Conservation (phyloP, 805 yeast genomes). For the Starmerella stigmatis region DNA sequence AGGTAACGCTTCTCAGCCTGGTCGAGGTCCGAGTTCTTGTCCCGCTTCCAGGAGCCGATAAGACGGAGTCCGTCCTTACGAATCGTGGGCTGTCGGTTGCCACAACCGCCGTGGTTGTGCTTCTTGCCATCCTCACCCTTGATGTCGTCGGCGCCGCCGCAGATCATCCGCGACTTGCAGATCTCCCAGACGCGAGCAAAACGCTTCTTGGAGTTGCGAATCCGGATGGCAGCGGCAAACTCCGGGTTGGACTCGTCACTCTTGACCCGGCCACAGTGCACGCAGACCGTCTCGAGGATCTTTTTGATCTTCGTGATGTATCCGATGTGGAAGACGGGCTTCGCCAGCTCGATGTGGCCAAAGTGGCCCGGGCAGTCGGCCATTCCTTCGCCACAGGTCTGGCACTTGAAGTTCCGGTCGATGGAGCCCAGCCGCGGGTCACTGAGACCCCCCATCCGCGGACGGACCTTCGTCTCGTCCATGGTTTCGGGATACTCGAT, state of each 20-base stretch:
- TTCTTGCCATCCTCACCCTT: slow-evolving; percentile 47
- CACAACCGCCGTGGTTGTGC: slow-evolving; percentile 83
- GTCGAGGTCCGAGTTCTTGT: slow-evolving; percentile 69
- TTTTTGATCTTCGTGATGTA: slow-evolving; percentile 88
- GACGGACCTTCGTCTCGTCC: slow-evolving; percentile 92
- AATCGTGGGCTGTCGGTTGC: slow-evolving; percentile 88
- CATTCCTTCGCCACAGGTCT: slow-evolving; percentile 99
- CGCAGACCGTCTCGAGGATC: slow-evolving; percentile 91
- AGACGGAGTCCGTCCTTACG: slow-evolving; percentile 92
- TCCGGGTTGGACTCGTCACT: slow-evolving; percentile 72
- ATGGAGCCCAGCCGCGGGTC: slow-evolving; percentile 96
- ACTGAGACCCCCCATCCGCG: slow-evolving; percentile 92
- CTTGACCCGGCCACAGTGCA: slow-evolving; percentile 94
- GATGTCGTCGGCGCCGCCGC: slow-evolving; percentile 62
- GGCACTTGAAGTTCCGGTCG: slow-evolving; percentile 95
- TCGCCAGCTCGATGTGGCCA: slow-evolving; percentile 96
- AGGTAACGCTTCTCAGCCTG: slow-evolving; percentile 87
- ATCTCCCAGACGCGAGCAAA: slow-evolving; percentile 94
- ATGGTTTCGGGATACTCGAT: slow-evolving; percentile 98
- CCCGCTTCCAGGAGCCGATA: slow-evolving; percentile 97
- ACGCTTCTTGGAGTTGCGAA: slow-evolving; percentile 89
- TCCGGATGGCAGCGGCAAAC: slow-evolving; percentile 78
- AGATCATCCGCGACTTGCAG: slow-evolving; percentile 84
- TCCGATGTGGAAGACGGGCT: slow-evolving; percentile 94
- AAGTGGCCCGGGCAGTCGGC: slow-evolving; percentile 99